Conservation (phyloP, 129 eudicot genomes). For the Centrapalus pauciflorus region DNA sequence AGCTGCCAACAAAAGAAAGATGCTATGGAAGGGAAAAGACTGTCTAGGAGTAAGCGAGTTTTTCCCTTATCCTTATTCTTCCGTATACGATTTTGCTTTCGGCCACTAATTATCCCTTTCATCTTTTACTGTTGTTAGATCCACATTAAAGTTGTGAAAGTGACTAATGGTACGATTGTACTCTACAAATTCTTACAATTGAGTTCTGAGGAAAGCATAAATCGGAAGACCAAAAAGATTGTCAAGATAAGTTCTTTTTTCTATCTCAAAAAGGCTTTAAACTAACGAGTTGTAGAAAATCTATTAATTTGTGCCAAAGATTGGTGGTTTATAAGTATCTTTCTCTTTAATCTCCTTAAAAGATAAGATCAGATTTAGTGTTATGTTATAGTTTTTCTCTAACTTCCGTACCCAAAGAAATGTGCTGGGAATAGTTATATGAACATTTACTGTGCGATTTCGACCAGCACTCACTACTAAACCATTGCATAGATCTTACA, state of each 20-base stretch:
- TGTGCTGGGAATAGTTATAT: neutral
- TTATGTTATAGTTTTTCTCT: slow-evolving; percentile 2
- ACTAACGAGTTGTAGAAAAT: too few relatives aligned
- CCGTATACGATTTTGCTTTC: neutral
- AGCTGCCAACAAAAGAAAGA: slow-evolving; percentile 92
- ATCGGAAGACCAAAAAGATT: slow-evolving; percentile 27
- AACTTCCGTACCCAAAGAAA: neutral
- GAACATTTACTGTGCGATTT: slow-evolving; percentile 7
- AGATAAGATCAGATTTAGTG: slow-evolving; percentile 29
- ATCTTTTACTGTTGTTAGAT: slow-evolving; percentile 37
- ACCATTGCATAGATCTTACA: slow-evolving; percentile 30
- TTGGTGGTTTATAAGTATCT: slow-evolving; percentile 14
- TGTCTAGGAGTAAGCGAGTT: slow-evolving; percentile 49
- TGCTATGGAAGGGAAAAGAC: slow-evolving; percentile 96
- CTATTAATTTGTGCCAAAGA: slow-evolving; percentile 20
- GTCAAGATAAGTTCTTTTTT: slow-evolving; percentile 16
- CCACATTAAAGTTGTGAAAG: slow-evolving; percentile 52
- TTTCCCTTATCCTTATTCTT: neutral
- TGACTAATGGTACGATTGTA: slow-evolving; percentile 31
- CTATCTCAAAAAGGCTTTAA: slow-evolving; percentile 19
- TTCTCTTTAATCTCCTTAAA: neutral
- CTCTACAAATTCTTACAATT: slow-evolving; percentile 20
- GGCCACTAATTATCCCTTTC: slow-evolving; percentile 7
- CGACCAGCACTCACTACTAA: slow-evolving; percentile 22
- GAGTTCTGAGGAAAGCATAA: slow-evolving; percentile 27